Evolutionary conservation across 495 filamentous ascomycete species (phyloP), one percentile per base, ranked within the genome.

Genomic region (Chaetomium fimeti): DNA sequence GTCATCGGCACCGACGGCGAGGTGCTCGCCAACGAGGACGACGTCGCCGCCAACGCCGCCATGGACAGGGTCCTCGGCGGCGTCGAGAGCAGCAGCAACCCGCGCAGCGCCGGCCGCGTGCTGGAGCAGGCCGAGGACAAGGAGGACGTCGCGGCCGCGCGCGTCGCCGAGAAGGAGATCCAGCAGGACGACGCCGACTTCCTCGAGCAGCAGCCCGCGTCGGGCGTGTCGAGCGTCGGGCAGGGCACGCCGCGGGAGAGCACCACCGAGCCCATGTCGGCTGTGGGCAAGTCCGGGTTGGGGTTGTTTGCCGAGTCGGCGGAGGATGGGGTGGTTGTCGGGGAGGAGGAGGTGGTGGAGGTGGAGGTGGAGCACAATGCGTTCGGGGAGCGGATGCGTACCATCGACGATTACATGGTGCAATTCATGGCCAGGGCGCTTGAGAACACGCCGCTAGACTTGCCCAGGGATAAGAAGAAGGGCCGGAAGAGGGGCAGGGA

Each of bases 151-250:
- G 85, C 84, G 22, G 95, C 95, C 0, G 95, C 94, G 1, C 88
- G 89, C 63, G 84, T 90, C 25, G 93, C 93, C 0, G 89, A 97
- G 75, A 93, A 89, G 69, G 94, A 97, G 70, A 85, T 96, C 27
- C 86, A 91, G 70, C 88, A 89, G 53, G 94, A 98, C 64, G 92
- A 91, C 38, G 91, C 85, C 1, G 94, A 99, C 68, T 98, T 98
- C 69, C 86, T 87, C n/a, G 94, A 96, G 69, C 86, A 85, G 68
- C 86, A 85, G 55, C 77, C 78, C 3, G 81, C 82, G 0, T 76
- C 78, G 2, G 74, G 74, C 11, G 68, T 79, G n/a, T 80, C 78
- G 20, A 81, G 75, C 57, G 76, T 75, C 12, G 63, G 76, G 22
- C 73, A 76, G 48, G 82, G 81, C 25, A 81, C 77, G 22, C 79